Conservation (phyloP, 1,284 basidiomycete genomes). For the Ganoderma resinaceum region DNA sequence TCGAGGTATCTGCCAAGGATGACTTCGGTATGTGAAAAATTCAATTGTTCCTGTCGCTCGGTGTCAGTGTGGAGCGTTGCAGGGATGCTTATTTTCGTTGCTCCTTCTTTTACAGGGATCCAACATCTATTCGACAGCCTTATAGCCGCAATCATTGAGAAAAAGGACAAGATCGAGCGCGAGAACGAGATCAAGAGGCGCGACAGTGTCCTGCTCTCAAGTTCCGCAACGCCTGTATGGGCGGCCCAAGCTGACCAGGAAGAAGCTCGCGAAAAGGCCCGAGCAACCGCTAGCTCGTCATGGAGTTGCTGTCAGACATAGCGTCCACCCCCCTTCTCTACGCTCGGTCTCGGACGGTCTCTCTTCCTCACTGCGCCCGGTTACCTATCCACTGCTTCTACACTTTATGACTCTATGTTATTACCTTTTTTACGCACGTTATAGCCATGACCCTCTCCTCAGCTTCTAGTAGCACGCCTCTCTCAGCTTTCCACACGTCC, state of each 20-base stretch:
- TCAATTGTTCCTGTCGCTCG: neutral
- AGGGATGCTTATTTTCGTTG: constrained; percentile 19
- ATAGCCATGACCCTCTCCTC: constrained; percentile 30
- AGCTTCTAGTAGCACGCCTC: constrained; percentile 22
- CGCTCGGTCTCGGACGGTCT: constrained; percentile 18
- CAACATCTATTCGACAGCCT: constrained; percentile 77
- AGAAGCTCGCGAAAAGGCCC: constrained; percentile 74
- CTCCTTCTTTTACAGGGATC: constrained; percentile 60
- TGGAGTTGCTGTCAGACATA: constrained; percentile 73
- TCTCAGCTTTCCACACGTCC: constrained; percentile 20
- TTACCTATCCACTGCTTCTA: constrained; percentile 32
- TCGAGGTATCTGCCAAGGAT: constrained; percentile 88
- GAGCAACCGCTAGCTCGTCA: constrained; percentile 49
- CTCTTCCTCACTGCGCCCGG: constrained; percentile 17
- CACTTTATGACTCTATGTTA: constrained; percentile 38
- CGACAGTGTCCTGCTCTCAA: constrained; percentile 79
- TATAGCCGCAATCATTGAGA: constrained; percentile 77
- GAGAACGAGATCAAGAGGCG: constrained; percentile 80
- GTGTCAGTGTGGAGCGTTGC: neutral
- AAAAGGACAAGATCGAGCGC: constrained; percentile 78
- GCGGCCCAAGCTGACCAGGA: constrained; percentile 82
- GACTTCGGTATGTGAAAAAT: constrained; percentile 62
- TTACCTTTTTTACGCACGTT: constrained; percentile 30
- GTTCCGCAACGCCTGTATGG: constrained; percentile 70
- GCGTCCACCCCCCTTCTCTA: constrained; percentile 14